phyloP scores from a whole-genome alignment of 768 basidiomycete genomes.

The Artomyces pyxidatus region DNA sequence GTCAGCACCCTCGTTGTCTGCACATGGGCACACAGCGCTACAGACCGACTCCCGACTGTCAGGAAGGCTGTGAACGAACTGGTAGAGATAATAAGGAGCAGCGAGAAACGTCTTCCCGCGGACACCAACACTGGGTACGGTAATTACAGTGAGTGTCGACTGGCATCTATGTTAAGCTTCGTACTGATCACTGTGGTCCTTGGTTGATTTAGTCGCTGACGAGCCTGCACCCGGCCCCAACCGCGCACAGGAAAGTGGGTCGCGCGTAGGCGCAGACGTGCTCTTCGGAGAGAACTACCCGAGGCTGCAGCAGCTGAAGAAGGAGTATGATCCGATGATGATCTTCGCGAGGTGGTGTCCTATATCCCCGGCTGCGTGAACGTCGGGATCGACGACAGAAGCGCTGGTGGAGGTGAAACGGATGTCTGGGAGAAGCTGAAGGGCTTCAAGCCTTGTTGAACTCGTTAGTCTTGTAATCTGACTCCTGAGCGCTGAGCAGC shows the following conservation, averaged over 20 bases:
- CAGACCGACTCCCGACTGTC: background rate
- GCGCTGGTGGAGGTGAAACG: too few relatives aligned
- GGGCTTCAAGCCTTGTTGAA: too few relatives aligned
- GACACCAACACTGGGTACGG: slow-evolving; percentile 9
- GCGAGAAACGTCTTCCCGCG: slow-evolving; percentile 7
- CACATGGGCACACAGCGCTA: slow-evolving; percentile 1
- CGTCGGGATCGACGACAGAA: too few relatives aligned
- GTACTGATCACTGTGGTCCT: too few relatives aligned
- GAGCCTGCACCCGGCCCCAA: background rate
- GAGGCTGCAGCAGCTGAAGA: slow-evolving; percentile 33
- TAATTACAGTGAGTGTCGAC: slow-evolving; percentile 11
- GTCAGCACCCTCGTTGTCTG: background rate
- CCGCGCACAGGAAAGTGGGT: background rate
- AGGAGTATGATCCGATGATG: slow-evolving; percentile 34
- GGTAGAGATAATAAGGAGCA: background rate
- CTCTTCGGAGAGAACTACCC: slow-evolving; percentile 35
- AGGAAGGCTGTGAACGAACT: slow-evolving; percentile 3
- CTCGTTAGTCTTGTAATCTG: too few relatives aligned
- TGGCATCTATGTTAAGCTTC: background rate
- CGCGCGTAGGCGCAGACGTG: slow-evolving; percentile 21
- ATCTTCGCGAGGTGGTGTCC: slow-evolving; percentile 41
- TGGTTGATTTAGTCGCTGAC: background rate
- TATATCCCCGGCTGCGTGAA: slow-evolving; percentile 29
- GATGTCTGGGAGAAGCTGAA: too few relatives aligned
- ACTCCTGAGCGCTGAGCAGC: too few relatives aligned